Conservation (phyloP, 352 stramenopile species). For the Saprolegnia parasitica region DNA sequence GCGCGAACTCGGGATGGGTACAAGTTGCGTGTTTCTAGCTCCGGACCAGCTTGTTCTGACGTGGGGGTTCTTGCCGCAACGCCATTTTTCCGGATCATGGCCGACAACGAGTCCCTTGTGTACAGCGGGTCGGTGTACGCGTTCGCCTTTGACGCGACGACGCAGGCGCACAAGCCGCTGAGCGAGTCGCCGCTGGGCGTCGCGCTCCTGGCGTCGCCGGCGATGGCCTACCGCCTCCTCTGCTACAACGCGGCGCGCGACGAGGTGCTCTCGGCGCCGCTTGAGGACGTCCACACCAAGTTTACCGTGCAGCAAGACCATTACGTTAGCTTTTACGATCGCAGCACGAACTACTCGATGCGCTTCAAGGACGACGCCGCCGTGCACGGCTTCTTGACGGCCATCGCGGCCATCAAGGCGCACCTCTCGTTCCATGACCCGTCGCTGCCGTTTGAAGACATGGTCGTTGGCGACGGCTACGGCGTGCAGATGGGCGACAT, state of each 20-base stretch:
- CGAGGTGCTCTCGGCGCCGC: conserved; percentile 45
- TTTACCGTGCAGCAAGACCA: conserved; percentile 67
- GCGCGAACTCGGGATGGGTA: no score
- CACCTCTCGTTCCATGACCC: conserved; percentile 39
- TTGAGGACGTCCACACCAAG: conserved; percentile 34
- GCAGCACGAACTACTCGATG: conserved; percentile 61
- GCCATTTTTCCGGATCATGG: conserved; percentile 35
- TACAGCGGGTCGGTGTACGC: conserved; percentile 69
- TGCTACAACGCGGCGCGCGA: conserved; percentile 71
- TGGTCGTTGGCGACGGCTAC: conserved; percentile 16
- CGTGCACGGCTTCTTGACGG: conserved; percentile 42
- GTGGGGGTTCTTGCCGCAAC: conserved; percentile 17
- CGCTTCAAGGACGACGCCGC: conserved; percentile 54
- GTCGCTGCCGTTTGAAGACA: conserved; percentile 13
- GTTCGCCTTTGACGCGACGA: conserved; percentile 53
- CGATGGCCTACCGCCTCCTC: conserved; percentile 45
- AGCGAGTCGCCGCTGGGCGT: conserved; percentile 58
- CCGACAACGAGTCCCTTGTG: conserved; percentile 46
- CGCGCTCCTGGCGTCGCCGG: conserved; percentile 39
- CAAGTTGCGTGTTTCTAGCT: no score
- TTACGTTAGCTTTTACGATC: conserved; percentile 67
- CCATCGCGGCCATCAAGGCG: conserved; percentile 49
- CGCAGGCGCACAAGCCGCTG: conserved; percentile 51
- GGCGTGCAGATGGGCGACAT: conserved; percentile 24
- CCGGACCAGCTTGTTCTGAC: neutral